Evolutionary conservation across 2,329 filamentous ascomycete species (phyloP).

Genomic region (Thelonectria olida): DNA sequence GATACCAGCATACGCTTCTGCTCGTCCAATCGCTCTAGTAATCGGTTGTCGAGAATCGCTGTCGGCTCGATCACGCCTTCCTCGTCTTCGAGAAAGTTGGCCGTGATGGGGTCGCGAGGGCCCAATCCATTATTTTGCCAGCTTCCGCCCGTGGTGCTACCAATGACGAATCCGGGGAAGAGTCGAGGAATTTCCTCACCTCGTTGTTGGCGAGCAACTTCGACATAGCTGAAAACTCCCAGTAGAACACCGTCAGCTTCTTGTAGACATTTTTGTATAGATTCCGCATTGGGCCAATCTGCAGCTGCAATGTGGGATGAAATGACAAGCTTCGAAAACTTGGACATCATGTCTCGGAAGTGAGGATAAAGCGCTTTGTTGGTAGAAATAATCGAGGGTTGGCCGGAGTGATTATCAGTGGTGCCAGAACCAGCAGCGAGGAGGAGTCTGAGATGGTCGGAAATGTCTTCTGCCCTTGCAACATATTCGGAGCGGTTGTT

Average conservation of each 20-base stretch:
- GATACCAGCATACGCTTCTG: conserved; percentile 86
- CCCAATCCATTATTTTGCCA: conserved; percentile 81
- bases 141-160: conserved; percentile 83
- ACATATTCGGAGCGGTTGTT: conserved; percentile 91
- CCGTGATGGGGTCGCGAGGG: conserved; percentile 75
- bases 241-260: conserved; percentile 97
- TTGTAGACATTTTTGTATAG: conserved; percentile 92
- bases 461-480: conserved; percentile 94
- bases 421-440: conserved; percentile 97
- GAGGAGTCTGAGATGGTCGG: conserved; percentile 90
- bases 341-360: conserved; percentile 99
- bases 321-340: conserved; percentile 98
- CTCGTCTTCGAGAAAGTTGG: conserved; percentile 87
- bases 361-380: conserved; percentile 98
- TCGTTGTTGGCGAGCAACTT: conserved; percentile 91
- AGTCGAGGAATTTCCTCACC: conserved; percentile 94
- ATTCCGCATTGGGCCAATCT: conserved; percentile 94
- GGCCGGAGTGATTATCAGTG: conserved; percentile 97
- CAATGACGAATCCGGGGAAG: conserved; percentile 91
- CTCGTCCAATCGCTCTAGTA: conserved; percentile 87
- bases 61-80: conserved; percentile 78
- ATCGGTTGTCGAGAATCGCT: conserved; percentile 75
- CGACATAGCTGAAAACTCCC: conserved; percentile 95
- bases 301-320: conserved; percentile 97
- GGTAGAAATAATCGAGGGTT: conserved; percentile 98